Evolutionary conservation across 345 rosid species (phyloP).

Genomic region (Eucalyptus dawsonii): DNA sequence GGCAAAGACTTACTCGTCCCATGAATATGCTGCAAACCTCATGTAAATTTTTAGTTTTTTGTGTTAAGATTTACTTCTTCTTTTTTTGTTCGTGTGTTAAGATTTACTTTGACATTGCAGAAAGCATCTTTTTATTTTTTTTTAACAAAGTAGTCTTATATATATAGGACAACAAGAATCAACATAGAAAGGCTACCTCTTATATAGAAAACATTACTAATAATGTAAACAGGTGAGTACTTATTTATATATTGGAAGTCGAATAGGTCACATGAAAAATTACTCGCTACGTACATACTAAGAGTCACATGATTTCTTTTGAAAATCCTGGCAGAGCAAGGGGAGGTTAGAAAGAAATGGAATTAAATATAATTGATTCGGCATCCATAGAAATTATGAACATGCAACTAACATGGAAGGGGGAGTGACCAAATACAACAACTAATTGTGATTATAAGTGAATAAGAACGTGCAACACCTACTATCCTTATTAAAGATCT

Average conservation of each 20-base stretch:
- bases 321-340: background rate
- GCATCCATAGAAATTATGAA: background rate
- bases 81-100: too few relatives aligned
- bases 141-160: background rate
- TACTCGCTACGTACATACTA: accelerated
- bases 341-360: background rate
- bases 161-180: background rate
- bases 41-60: background rate
- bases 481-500: too few relatives aligned
- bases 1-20: background rate
- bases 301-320: too few relatives aligned
- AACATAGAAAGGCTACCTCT: background rate
- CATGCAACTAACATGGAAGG: background rate
- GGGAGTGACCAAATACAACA: too few relatives aligned
- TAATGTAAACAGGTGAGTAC: background rate
- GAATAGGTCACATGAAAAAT: too few relatives aligned
- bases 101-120: background rate
- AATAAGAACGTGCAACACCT: too few relatives aligned
- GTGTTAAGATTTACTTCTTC: background rate
- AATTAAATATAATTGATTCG: too few relatives aligned
- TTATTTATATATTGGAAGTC: background rate
- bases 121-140: background rate
- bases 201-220: too few relatives aligned
- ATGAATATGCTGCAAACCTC: background rate
- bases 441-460: too few relatives aligned